These are phyloP conservation scores for Penicillium cinerascens DNA, from an alignment of 495 filamentous ascomycete genomes.

Conservation along the genomic window DNA sequence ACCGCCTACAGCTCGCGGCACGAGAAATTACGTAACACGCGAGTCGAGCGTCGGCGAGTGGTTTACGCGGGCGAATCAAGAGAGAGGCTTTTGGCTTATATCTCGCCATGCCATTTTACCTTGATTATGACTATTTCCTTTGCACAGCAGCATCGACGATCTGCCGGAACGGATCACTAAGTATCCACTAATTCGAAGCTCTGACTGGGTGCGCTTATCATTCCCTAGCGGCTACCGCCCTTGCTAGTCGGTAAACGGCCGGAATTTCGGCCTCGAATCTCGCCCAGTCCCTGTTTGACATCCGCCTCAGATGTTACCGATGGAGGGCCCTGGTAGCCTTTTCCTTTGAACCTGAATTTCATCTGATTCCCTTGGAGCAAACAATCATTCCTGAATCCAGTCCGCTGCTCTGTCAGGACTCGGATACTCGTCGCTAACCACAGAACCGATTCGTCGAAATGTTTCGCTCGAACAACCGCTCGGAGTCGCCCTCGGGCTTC, in stretches of 20 bases:
- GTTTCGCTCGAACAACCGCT: conserved; percentile 23
- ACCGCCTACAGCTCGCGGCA: conserved; percentile 23
- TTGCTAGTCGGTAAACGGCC: conserved; percentile 15
- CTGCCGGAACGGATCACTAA: not conserved
- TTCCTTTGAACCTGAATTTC: not conserved
- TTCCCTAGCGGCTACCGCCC: conserved; percentile 20
- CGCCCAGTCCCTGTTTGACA: not conserved
- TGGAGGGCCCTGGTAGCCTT: not conserved
- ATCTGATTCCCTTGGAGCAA: not conserved
- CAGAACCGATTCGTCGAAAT: conserved; percentile 37
- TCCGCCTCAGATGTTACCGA: conserved; percentile 1
- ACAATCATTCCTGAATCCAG: conserved; percentile 31
- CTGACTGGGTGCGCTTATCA: conserved; percentile 12
- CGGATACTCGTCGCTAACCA: conserved; percentile 29
- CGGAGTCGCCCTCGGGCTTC: conserved; percentile 1
- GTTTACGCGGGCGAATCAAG: conserved; percentile 3
- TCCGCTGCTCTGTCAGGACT: conserved; percentile 17
- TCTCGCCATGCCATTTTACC: not conserved
- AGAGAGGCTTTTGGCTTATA: not conserved
- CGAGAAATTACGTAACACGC: not conserved
- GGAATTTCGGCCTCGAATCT: not conserved
- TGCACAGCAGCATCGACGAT: not conserved
- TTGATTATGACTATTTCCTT: not conserved
- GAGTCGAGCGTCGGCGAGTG: not conserved
- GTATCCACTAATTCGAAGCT: not conserved